Evolutionary conservation across 2,329 filamentous ascomycete genomes (phyloP), one percentile per base, ranked within the genome.

Genomic region (Bipolaris sorokiniana): DNA sequence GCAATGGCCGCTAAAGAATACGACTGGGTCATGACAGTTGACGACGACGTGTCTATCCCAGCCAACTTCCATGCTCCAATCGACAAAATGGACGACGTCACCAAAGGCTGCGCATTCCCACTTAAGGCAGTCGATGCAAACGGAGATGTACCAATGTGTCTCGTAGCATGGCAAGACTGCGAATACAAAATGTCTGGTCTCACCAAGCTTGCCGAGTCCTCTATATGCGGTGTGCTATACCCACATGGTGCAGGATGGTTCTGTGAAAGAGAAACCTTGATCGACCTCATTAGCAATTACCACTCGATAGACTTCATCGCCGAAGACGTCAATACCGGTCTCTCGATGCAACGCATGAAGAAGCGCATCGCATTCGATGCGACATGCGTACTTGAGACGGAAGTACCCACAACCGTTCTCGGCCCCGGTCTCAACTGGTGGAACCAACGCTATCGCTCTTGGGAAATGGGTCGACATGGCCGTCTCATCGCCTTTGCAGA

Each of bases 171-270:
- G 63, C 63, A 63, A 41, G 62, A 64, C 34, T 51, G 48, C 20
- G 60, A 61, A 26, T 64, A 64, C 16, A 54, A 55, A 6, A 54
- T 64, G 44, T 48, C 60, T 6, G 62, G 60, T 33, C 51, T 64
- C 9, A 50, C 54, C 38, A 65, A 65, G 33, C 50, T 65, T 1
- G 58, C 53, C 11, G 63, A 64, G 36, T 50, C 52, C 13, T 54
- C 52, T 23, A 54, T 65, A 9, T 65, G 63, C 18, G 63, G 63
- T 20, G 58, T 64, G 3, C 56, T 55, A 16, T 65, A 60, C 11
- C 63, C 63, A 16, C 63, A 65, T 22, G 63, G 63, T 13, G 63
- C 63, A 20, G 63, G 63, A 13, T 66, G 59, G 61, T 66, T 64
- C 40, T 55, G 52, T 20, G 63, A 66, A 28, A 49, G 53, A 10